phyloP scores from a whole-genome alignment of 129 eudicot genomes.

The Flaveria linearis region DNA sequence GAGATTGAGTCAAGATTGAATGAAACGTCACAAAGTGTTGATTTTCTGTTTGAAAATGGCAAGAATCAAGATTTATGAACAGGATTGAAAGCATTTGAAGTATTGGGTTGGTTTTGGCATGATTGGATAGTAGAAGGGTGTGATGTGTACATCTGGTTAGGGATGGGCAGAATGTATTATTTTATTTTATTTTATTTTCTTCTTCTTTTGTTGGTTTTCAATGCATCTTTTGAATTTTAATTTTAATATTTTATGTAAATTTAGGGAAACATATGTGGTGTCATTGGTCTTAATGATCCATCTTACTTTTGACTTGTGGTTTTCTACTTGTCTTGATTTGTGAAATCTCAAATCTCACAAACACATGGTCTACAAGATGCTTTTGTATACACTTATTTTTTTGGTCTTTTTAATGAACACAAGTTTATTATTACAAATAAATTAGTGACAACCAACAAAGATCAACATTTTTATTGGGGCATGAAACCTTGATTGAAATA shows the following conservation, averaged over 20 bases:
- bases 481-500: too few relatives aligned
- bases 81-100: slow-evolving; percentile 16
- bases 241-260: slow-evolving; percentile 28
- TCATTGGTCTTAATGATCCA: slow-evolving; percentile 13
- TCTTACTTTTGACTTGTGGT: slow-evolving; percentile 6
- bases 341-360: not conserved
- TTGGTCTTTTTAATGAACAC: not conserved
- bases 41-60: slow-evolving; percentile 2
- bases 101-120: slow-evolving; percentile 28
- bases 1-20: slow-evolving; percentile 48
- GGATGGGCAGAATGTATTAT: slow-evolving; percentile 23
- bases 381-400: not conserved
- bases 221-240: slow-evolving; percentile 18
- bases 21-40: not conserved
- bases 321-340: slow-evolving; percentile 10
- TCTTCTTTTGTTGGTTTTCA: slow-evolving; percentile 11
- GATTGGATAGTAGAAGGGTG: slow-evolving; percentile 36
- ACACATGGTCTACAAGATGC: not conserved
- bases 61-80: not conserved
- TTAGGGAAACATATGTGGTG: slow-evolving; percentile 18
- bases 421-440: not conserved
- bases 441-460: too few relatives aligned
- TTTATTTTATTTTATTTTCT: slow-evolving; percentile 24
- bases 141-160: slow-evolving; percentile 32
- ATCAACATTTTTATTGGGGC: too few relatives aligned